These are phyloP conservation scores for Fusarium globosum DNA, from an alignment of 2,329 filamentous ascomycete species.

Conservation along the genomic window DNA sequence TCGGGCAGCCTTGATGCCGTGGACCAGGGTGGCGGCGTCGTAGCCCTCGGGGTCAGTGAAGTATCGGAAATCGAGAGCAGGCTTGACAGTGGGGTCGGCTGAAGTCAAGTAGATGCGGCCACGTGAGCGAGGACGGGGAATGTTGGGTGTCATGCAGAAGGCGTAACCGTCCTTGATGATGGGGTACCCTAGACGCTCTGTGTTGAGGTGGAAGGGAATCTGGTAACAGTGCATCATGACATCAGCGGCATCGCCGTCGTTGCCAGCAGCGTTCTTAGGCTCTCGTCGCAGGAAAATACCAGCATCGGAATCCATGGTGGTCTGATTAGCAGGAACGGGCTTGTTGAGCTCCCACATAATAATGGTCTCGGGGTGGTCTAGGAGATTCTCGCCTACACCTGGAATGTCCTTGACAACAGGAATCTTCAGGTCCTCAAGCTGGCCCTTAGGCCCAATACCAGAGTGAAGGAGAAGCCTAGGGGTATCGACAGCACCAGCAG, in stretches of 20 bases:
- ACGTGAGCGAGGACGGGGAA: conserved; percentile 82
- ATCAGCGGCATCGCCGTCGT: conserved; percentile 82
- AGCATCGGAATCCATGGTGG: conserved; percentile 91
- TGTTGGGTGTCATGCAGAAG: conserved; percentile 95
- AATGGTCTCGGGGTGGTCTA: conserved; percentile 70
- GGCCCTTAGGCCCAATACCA: conserved; percentile 65
- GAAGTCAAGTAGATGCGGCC: conserved; percentile 83
- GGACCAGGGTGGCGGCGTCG: conserved; percentile 83
- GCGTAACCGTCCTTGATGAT: conserved; percentile 75
- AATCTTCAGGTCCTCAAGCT: conserved; percentile 65
- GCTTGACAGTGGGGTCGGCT: conserved; percentile 79
- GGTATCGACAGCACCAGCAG: conserved; percentile 84
- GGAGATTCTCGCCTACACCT: conserved; percentile 70
- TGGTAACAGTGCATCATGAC: conserved; percentile 99
- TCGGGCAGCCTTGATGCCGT: conserved; percentile 81
- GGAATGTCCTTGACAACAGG: conserved; percentile 67
- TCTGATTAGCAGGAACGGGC: conserved; percentile 80
- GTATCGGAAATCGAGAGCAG: conserved; percentile 88
- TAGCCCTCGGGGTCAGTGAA: conserved; percentile 89
- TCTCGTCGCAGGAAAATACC: conserved; percentile 89
- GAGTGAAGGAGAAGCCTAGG: conserved; percentile 73
- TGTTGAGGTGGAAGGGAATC: conserved; percentile 92
- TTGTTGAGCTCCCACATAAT: conserved; percentile 82
- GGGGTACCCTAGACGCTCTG: conserved; percentile 78
- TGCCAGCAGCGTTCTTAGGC: conserved; percentile 70